Evolutionary conservation across 257 asterid genomes (phyloP).

Genomic region (Coffea eugenioides): DNA sequence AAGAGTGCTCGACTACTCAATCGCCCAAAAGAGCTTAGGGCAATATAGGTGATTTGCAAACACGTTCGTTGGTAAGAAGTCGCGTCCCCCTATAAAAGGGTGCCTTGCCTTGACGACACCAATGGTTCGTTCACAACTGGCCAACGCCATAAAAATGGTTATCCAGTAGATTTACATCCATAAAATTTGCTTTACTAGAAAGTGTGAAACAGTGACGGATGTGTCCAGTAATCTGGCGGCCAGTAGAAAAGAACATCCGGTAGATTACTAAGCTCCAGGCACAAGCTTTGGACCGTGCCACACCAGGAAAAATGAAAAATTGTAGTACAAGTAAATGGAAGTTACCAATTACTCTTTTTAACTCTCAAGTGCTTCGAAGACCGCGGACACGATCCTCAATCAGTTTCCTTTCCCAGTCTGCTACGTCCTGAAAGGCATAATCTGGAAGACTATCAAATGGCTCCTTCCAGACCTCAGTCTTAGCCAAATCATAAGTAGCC

Average conservation of each 20-base stretch:
- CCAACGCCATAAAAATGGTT: background rate
- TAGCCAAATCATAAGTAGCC: constrained; percentile 85
- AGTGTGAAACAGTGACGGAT: background rate
- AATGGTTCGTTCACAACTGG: background rate
- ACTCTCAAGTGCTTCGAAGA: constrained; percentile 48
- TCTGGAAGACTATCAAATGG: constrained; percentile 77
- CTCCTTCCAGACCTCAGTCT: constrained; percentile 71
- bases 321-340: background rate
- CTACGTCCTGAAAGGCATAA: constrained; percentile 61
- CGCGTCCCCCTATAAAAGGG: too few relatives aligned
- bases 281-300: background rate
- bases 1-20: background rate
- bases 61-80: too few relatives aligned
- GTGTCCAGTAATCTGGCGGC: background rate
- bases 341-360: background rate
- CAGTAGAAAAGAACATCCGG: background rate
- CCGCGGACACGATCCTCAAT: constrained; percentile 72
- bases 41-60: background rate
- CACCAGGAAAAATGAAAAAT: background rate
- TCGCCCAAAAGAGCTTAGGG: background rate
- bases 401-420: constrained; percentile 80
- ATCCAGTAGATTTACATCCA: background rate
- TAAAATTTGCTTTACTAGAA: background rate
- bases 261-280: background rate
- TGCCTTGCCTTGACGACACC: background rate